Evolutionary conservation across 2,329 filamentous ascomycete genomes (phyloP).

Genomic region (Alternaria gaisen): DNA sequence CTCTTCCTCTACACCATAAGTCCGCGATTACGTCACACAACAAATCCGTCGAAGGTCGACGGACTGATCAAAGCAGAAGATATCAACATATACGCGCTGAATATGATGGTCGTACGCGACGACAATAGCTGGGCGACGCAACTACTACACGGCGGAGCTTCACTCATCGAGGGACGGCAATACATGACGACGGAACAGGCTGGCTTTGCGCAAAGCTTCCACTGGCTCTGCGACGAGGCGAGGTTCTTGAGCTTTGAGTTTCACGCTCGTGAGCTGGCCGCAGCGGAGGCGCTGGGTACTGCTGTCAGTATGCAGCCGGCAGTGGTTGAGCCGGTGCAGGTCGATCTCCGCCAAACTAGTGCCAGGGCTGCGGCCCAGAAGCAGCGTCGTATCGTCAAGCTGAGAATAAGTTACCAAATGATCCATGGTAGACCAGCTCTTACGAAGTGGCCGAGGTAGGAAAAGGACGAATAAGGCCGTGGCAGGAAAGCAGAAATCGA

Average conservation of each 20-base stretch:
- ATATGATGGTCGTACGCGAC: slow-evolving; percentile 13
- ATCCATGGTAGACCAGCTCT: neutral
- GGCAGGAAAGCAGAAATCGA: neutral
- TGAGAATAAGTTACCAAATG: slow-evolving; percentile 13
- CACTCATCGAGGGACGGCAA: slow-evolving; percentile 20
- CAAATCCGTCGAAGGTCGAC: neutral
- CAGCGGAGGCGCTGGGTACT: neutral
- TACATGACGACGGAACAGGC: neutral
- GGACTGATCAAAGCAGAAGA: neutral
- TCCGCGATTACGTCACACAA: slow-evolving; percentile 4
- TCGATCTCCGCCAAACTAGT: neutral
- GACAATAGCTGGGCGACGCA: slow-evolving; percentile 15
- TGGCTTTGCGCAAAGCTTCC: slow-evolving; percentile 14
- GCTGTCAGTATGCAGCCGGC: neutral
- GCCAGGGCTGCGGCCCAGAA: neutral
- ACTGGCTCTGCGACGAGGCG: slow-evolving; percentile 24
- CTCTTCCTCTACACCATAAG: slow-evolving; percentile 18
- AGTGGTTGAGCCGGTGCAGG: neutral
- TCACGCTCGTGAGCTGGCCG: slow-evolving; percentile 12
- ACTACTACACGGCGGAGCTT: slow-evolving; percentile 2
- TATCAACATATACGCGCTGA: neutral
- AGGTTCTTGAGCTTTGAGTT: slow-evolving; percentile 16
- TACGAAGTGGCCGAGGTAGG: neutral
- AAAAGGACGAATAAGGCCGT: neutral
- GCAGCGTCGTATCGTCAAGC: slow-evolving; percentile 10